Evolutionary conservation across 2,329 filamentous ascomycete species (phyloP).

Genomic region (Dactylella cylindrospora): DNA sequence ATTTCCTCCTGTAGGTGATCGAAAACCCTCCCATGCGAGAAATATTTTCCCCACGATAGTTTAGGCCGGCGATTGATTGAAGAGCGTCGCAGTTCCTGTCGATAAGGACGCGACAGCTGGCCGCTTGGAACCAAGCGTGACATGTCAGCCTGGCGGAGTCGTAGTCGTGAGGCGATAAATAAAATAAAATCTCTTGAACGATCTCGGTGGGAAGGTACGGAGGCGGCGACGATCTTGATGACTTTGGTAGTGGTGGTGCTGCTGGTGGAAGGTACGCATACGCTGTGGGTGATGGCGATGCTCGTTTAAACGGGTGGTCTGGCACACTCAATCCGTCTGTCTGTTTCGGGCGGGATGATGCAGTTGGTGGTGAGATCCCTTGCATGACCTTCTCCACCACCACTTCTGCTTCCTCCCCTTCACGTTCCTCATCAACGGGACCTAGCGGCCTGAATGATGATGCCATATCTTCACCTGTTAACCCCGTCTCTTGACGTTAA

Average conservation of each 20-base stretch:
- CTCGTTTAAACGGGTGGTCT: no score
- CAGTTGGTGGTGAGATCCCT: no score
- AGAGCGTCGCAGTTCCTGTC: slow-evolving; percentile 37
- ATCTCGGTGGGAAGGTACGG: slow-evolving; percentile 45
- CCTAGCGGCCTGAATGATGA: slow-evolving; percentile 88
- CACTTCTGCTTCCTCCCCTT: slow-evolving; percentile 60
- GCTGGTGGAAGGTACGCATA: slow-evolving; percentile 1
- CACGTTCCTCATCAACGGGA: slow-evolving; percentile 85
- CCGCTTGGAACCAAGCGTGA: slow-evolving; percentile 44
- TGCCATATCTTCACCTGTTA: no score
- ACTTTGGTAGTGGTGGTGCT: neutral
- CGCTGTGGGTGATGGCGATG: neutral
- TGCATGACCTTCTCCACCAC: slow-evolving; percentile 28
- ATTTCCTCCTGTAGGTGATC: slow-evolving; percentile 42
- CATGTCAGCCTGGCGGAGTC: slow-evolving; percentile 46
- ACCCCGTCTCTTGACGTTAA: no score
- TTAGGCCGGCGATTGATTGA: slow-evolving; percentile 23
- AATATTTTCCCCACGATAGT: no score
- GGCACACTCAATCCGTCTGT: no score
- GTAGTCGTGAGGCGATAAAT: slow-evolving; percentile 46
- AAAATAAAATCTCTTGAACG: slow-evolving; percentile 45
- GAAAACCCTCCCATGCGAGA: no score
- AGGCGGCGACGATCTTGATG: neutral
- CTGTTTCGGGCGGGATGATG: no score
- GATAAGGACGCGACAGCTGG: slow-evolving; percentile 43